Percentiles rank a stretch among this genome's conserved stretches.
Conservation (phyloP, 768 basidiomycete species). For the Suillus plorans region DNA sequence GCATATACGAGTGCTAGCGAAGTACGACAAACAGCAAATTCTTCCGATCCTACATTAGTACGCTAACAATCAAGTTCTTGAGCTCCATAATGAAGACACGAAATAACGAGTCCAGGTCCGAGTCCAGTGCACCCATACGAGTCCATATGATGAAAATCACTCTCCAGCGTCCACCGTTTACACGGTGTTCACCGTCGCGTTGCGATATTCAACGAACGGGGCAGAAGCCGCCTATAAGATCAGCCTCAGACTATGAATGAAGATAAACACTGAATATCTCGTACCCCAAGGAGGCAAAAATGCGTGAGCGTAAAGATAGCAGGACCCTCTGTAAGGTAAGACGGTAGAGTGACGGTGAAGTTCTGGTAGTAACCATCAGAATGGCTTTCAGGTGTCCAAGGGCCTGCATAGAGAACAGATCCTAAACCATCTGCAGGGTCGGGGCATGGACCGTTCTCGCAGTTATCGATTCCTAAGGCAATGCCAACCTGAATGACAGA, state of each 20-base stretch:
- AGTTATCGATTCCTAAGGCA: conserved; percentile 24
- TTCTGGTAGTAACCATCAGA: conserved; percentile 28
- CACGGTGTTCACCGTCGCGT: conserved; percentile 18
- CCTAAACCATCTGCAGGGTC: conserved; percentile 21
- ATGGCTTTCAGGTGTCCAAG: conserved; percentile 24
- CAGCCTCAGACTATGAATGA: not conserved
- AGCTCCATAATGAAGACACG: not conserved
- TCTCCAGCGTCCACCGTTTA: conserved; percentile 3
- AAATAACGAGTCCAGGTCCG: not conserved
- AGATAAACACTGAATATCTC: not conserved
- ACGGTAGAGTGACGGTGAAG: conserved; percentile 21
- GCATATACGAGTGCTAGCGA: not conserved
- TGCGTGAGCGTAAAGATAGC: conserved; percentile 32
- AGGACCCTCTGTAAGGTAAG: conserved; percentile 13
- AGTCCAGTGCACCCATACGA: no score
- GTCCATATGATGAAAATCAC: not conserved
- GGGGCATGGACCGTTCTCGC: conserved; percentile 23
- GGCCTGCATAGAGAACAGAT: conserved; percentile 27
- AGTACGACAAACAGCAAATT: not conserved
- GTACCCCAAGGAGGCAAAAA: conserved; percentile 27
- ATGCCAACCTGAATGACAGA: conserved; percentile 30
- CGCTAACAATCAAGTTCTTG: not conserved
- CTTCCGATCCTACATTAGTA: not conserved
- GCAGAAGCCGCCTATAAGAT: conserved; percentile 20
- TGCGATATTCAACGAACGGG: conserved; percentile 31